Evolutionary conservation across 306 rosid genomes (phyloP).

Genomic region (Gastrolobium bilobum): DNA sequence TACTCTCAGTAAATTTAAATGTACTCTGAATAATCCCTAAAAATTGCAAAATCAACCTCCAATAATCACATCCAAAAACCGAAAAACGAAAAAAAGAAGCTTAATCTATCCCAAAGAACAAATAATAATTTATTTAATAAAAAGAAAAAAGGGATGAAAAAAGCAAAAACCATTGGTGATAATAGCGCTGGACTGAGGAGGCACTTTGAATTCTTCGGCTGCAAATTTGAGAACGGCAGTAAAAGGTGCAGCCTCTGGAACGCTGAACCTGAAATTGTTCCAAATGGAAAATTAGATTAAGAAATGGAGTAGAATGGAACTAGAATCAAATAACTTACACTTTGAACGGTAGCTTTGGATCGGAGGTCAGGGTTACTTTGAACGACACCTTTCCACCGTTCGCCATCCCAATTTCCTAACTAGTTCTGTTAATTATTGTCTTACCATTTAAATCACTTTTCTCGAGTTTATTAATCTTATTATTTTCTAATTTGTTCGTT

Average conservation of each 20-base stretch:
- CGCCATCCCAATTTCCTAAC: constrained; percentile 57
- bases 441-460: too few species aligned
- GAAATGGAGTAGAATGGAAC: neutral
- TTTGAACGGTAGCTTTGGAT: constrained; percentile 98
- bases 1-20: too few species aligned
- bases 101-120: neutral
- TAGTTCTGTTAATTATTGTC: too few species aligned
- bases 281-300: constrained; percentile 22
- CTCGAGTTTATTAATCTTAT: too few species aligned
- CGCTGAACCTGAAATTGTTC: constrained; percentile 76
- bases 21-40: too few species aligned
- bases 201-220: constrained; percentile 98
- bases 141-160: neutral
- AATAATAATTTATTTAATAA: too few species aligned
- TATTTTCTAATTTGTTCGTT: too few species aligned
- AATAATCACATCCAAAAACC: too few species aligned
- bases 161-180: constrained; percentile 85
- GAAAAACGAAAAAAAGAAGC: neutral
- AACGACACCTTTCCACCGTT: constrained; percentile 97
- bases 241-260: constrained; percentile 98
- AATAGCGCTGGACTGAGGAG: constrained; percentile 98
- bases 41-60: too few species aligned
- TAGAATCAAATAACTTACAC: constrained; percentile 56
- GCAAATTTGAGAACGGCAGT: constrained; percentile 98
- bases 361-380: constrained; percentile 98